Evolutionary conservation across 176 grass and related monocot genomes (phyloP).

Genomic region (Elymus sibiricus): DNA sequence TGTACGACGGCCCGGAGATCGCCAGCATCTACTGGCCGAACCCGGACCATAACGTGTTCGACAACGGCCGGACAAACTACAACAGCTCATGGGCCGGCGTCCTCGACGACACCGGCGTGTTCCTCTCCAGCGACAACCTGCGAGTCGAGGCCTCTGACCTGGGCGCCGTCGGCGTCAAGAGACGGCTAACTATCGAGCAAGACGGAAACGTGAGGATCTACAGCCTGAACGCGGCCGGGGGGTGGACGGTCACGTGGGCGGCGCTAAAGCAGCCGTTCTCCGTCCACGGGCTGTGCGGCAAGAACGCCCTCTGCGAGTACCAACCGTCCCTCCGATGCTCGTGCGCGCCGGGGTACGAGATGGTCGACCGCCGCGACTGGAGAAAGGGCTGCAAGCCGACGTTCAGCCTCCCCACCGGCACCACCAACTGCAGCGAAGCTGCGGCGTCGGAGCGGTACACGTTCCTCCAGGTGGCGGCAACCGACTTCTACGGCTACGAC

Average conservation of each 20-base stretch:
- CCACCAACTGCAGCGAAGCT: conserved; percentile 1
- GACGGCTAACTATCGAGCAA: conserved; percentile 51
- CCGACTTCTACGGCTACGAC: conserved; percentile 61
- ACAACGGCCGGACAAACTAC: conserved; percentile 24
- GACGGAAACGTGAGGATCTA: conserved; percentile 60
- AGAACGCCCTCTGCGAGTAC: conserved; percentile 48
- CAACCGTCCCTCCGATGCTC: conserved; percentile 24
- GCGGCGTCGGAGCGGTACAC: neutral
- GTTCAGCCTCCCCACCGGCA: conserved; percentile 15
- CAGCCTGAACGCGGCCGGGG: conserved; percentile 35
- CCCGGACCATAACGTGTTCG: neutral
- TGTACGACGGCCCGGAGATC: conserved; percentile 30
- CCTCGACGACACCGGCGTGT: conserved; percentile 32
- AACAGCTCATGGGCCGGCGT: conserved; percentile 40
- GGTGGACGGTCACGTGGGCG: conserved; percentile 41
- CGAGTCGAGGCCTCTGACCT: conserved; percentile 15
- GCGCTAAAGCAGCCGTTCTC: conserved; percentile 13
- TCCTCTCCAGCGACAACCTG: conserved; percentile 43
- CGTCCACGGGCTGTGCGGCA: conserved; percentile 54
- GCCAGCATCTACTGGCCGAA: conserved; percentile 59
- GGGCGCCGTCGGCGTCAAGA: conserved; percentile 20
- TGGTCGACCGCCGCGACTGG: conserved; percentile 47
- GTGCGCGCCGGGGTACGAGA: conserved; percentile 46
- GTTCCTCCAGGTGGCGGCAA: conserved; percentile 21
- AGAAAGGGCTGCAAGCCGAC: conserved; percentile 42